Base-by-base conservation (phyloP, 495 filamentous ascomycete genomes). In the Amphirosellinia nigrospora region DNA sequence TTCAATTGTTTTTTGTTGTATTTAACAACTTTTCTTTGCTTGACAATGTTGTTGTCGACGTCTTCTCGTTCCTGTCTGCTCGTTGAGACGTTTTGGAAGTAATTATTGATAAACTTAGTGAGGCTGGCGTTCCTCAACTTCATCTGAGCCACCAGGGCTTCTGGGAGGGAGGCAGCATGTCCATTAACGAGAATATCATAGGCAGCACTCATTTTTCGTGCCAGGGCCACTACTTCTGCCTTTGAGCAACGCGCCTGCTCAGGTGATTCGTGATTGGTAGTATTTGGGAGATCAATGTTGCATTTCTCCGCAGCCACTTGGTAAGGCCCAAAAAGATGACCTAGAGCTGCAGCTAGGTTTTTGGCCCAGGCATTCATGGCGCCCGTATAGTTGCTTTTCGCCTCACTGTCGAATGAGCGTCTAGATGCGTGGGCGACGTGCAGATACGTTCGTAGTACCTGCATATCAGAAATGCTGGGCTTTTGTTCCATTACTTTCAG, bases 401-500 rank as follows among this genome's bases (percentile, higher is more conserved):
- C 50, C 58, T 41, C 36, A 68, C 59, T 13, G 61, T 65, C 63
- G 77, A 70, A 48, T 73, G 62, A 50, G 1, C 70, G 72, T 63
- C 75, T 76, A 68, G 69, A 79, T 43, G 72, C 74, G 32, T 81
- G 77, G 11, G 82, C 82, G 0, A 74, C 65, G 1, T 79, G 79
- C n/a, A 86, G 74, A 69, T 81, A 86, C 1, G 75, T 55, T 30
- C 80, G 81, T 68, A 83, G 72, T 15, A 79, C 52, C 1, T 69
- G 66, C 10, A 84, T 62, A 74, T 89, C 88, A 5, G 84, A 82
- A 19, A 81, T 74, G 16, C 70, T 70, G 10, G 82, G 72, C 2
- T 72, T 78, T 28, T 68, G 53, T 38, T 77, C 66, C 89, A 94
- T 91, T 23, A 86, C 70, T 4, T 84, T 74, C 15, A 94, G 76